Conservation (phyloP, 2,329 filamentous ascomycete species). For the Cladosporium sp. region DNA sequence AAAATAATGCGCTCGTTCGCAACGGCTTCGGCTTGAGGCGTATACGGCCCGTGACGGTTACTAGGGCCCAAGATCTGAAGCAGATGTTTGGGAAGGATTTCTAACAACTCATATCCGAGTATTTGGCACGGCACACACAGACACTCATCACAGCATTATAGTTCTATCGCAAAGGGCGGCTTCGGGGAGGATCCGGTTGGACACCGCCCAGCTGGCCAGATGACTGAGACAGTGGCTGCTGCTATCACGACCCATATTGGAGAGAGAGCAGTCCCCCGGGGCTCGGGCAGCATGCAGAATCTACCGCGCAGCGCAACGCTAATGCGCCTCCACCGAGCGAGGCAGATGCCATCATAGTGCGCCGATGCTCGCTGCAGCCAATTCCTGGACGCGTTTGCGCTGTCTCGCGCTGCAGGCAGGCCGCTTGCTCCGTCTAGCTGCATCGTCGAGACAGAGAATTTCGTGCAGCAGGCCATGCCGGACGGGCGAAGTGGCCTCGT, state of each 20-base stretch:
- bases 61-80: constrained; percentile 1
- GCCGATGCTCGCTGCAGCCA: constrained; percentile 2
- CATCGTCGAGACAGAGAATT: constrained; percentile 5
- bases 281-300: constrained; percentile 6
- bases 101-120: neutral
- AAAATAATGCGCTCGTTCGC: neutral
- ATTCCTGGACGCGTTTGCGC: constrained; percentile 6
- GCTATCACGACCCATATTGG: constrained; percentile 9
- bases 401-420: constrained; percentile 7
- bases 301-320: constrained; percentile 3
- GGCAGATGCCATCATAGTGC: constrained; percentile 6
- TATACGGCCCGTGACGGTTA: constrained; percentile 5
- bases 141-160: neutral
- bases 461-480: neutral
- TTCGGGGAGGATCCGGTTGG: constrained; percentile 4
- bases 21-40: constrained; percentile 7
- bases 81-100: neutral
- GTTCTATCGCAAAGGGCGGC: neutral
- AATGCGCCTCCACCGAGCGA: constrained; percentile 12
- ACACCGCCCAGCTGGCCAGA: neutral
- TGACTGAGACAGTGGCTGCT: constrained; percentile 11
- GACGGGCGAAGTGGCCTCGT: neutral
- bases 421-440: constrained; percentile 13
- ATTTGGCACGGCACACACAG: neutral
- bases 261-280: neutral